phyloP scores from a whole-genome alignment of 768 basidiomycete species.

The Trametes cinnabarina region DNA sequence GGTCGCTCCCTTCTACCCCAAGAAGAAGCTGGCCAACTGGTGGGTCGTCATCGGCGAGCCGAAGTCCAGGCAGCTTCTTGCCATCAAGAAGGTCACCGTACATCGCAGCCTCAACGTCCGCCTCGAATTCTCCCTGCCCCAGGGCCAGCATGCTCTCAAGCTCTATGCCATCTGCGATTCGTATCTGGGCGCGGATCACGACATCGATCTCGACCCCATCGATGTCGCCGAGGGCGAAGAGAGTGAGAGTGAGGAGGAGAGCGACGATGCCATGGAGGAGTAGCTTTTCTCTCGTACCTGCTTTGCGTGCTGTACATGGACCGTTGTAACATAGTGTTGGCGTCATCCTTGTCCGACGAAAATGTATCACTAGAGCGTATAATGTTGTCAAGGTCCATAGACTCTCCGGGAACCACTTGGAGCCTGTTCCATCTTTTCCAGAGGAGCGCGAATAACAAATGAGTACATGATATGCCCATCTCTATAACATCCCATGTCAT shows the following conservation, averaged over 20 bases:
- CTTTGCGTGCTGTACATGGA: constrained; percentile 13
- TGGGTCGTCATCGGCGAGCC: constrained; percentile 95
- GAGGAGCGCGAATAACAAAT: too few relatives aligned
- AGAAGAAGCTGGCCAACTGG: constrained; percentile 92
- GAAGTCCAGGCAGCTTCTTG: constrained; percentile 76
- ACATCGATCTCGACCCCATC: constrained; percentile 77
- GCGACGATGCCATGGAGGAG: constrained; percentile 65
- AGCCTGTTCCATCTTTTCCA: too few relatives aligned
- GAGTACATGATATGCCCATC: too few relatives aligned
- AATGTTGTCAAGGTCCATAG: constrained; percentile 2
- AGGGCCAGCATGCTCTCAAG: constrained; percentile 80
- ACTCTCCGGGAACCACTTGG: too few relatives aligned
- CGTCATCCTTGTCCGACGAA: neutral
- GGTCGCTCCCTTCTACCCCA: constrained; percentile 92
- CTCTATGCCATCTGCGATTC: constrained; percentile 92
- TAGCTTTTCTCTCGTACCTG: constrained; percentile 23
- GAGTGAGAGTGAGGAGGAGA: constrained; percentile 72
- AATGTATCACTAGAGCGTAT: constrained; percentile 15
- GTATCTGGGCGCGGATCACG: constrained; percentile 90
- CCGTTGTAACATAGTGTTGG: constrained; percentile 18
- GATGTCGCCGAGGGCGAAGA: constrained; percentile 91
- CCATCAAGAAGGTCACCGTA: constrained; percentile 85
- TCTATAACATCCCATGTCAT: neutral
- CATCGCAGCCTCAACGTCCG: constrained; percentile 71
- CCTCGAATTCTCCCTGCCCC: constrained; percentile 84